Evolutionary conservation across 2,329 filamentous ascomycete species (phyloP).

Genomic region (Botrytis cinerea): DNA sequence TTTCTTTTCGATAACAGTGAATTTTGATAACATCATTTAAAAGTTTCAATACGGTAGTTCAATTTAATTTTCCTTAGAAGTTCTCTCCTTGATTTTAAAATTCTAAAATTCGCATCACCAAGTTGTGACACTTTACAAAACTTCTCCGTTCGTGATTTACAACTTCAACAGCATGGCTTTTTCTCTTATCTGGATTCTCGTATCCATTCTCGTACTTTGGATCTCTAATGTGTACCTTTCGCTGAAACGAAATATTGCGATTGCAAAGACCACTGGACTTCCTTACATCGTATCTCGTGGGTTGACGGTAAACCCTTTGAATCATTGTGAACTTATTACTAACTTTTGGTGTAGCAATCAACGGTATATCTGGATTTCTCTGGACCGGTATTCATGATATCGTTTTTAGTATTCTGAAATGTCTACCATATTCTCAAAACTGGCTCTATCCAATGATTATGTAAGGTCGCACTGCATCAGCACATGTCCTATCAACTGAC

Average conservation of each 20-base stretch:
- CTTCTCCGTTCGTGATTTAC: not conserved
- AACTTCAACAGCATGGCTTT: not conserved
- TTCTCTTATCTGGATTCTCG: not conserved
- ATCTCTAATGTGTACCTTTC: not conserved
- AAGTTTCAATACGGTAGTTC: too few relatives aligned
- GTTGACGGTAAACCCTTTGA: not conserved
- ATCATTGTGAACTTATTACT: not conserved
- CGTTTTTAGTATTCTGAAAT: not conserved
- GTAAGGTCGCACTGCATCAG: not conserved
- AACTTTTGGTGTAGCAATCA: not conserved
- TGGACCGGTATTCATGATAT: not conserved
- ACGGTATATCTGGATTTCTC: not conserved
- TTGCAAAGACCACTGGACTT: not conserved
- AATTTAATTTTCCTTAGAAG: not conserved
- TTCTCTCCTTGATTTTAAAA: not conserved
- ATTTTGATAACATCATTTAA: not conserved
- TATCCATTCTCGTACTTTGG: conserved; percentile 1
- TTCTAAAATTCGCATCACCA: not conserved
- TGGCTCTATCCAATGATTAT: conserved; percentile 4
- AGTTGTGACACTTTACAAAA: not conserved
- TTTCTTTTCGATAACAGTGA: not conserved
- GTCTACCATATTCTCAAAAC: conserved; percentile 8
- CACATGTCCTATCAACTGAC: not conserved
- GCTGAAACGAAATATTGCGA: not conserved
- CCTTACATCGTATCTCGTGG: not conserved